phyloP scores from a whole-genome alignment of 495 filamentous ascomycete species.

The Hypoxylon fragiforme region DNA sequence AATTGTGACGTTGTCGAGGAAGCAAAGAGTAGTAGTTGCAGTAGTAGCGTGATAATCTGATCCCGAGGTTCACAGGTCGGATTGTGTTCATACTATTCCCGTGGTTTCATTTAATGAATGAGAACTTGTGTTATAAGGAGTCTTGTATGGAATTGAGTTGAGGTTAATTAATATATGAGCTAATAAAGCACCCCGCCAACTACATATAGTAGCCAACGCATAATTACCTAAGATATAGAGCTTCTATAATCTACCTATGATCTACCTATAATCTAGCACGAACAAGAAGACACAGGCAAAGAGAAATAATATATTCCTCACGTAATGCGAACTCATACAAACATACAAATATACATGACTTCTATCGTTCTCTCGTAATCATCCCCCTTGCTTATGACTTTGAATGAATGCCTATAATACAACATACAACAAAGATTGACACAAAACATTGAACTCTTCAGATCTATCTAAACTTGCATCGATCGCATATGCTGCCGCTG shows the following conservation, averaged over 20 bases:
- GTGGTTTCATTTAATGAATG: background rate
- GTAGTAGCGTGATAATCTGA: too few species aligned
- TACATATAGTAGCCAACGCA: too few species aligned
- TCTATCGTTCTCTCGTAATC: background rate
- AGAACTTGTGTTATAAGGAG: too few species aligned
- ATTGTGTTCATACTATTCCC: background rate
- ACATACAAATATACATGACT: too few species aligned
- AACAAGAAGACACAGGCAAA: background rate
- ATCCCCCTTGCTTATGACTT: background rate
- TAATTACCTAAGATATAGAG: too few species aligned
- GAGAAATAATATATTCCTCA: background rate
- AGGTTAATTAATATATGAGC: background rate
- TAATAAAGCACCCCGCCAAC: background rate
- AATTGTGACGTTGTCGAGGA: too few species aligned
- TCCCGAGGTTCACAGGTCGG: background rate
- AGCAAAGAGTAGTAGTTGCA: background rate
- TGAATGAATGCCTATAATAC: constrained; percentile 12
- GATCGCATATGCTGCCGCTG: constrained; percentile 19
- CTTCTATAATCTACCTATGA: too few species aligned
- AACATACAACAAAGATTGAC: background rate
- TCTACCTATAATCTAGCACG: too few species aligned
- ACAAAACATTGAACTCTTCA: constrained; percentile 11
- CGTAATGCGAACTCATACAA: too few species aligned
- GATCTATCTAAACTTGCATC: constrained; percentile 15
- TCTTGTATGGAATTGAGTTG: too few species aligned